These are phyloP conservation scores for Ceratocystis huliohia DNA, from an alignment of 2,329 filamentous ascomycete genomes.

Conservation along the genomic window DNA sequence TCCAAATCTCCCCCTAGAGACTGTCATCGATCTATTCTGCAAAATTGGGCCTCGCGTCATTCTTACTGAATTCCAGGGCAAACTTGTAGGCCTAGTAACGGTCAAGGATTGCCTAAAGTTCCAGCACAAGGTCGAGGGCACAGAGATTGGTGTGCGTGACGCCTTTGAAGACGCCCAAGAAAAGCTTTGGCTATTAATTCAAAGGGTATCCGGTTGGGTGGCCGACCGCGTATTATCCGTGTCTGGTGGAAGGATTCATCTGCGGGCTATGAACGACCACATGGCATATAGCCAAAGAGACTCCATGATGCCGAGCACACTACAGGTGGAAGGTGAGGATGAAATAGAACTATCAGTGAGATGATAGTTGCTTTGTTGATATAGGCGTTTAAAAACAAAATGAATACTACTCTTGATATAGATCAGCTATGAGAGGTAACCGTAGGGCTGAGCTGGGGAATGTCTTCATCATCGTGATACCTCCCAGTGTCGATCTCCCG, in stretches of 20 bases:
- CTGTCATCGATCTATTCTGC: slow-evolving; percentile 96
- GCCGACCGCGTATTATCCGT: slow-evolving; percentile 40
- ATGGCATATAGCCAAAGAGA: background rate
- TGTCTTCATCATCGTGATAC: slow-evolving; percentile 11
- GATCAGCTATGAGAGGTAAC: background rate
- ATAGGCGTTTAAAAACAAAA: background rate
- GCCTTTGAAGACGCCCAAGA: slow-evolving; percentile 46
- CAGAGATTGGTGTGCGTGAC: slow-evolving; percentile 47
- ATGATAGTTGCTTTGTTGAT: slow-evolving; percentile 18
- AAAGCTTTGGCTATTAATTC: slow-evolving; percentile 49
- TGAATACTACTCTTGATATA: background rate
- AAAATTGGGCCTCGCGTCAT: slow-evolving; percentile 94
- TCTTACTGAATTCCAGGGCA: slow-evolving; percentile 78
- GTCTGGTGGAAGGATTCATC: slow-evolving; percentile 45
- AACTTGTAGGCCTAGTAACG: slow-evolving; percentile 73
- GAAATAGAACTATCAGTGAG: slow-evolving; percentile 35
- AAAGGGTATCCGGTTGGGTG: slow-evolving; percentile 44
- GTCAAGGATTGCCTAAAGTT: slow-evolving; percentile 96
- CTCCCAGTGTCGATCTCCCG: slow-evolving; percentile 28
- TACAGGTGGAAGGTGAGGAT: slow-evolving; percentile 30
- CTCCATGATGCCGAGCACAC: background rate
- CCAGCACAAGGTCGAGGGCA: slow-evolving; percentile 91
- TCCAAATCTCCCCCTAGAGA: slow-evolving; percentile 81
- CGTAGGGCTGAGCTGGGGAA: background rate
- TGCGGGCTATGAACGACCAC: slow-evolving; percentile 35